A percentile compares a stretch with the other conserved stretches of the same genome.
These are phyloP conservation scores for Cyberlindnera xylosilytica DNA, from an alignment of 805 yeast species.

Conservation along the genomic window DNA sequence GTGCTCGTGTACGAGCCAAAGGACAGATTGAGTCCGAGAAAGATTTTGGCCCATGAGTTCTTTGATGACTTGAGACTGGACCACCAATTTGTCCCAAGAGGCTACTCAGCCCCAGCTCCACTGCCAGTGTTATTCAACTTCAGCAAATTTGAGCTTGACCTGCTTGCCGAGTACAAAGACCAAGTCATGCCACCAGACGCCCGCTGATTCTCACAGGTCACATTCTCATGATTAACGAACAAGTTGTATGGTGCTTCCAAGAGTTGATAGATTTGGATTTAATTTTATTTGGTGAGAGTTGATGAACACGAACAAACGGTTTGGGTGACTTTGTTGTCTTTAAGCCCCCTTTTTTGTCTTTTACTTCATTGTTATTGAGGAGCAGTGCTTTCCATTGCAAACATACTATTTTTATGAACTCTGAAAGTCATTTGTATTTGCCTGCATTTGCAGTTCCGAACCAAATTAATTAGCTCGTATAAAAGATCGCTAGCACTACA, in stretches of 20 bases:
- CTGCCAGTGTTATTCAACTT: conserved; percentile 61
- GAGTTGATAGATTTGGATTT: neutral
- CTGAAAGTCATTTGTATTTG: neutral
- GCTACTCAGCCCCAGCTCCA: conserved; percentile 39
- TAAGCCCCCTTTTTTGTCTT: neutral
- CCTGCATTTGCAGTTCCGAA: too few species aligned
- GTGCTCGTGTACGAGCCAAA: conserved; percentile 91
- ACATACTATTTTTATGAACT: neutral
- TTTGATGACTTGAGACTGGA: conserved; percentile 78
- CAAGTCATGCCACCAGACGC: conserved; percentile 16
- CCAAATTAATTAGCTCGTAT: too few species aligned
- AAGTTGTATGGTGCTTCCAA: neutral
- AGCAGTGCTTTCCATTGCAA: neutral
- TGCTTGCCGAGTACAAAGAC: conserved; percentile 33
- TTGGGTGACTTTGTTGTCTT: neutral
- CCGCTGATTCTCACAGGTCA: too few species aligned
- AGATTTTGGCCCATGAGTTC: conserved; percentile 83
- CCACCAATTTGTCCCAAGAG: conserved; percentile 52
- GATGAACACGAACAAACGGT: neutral
- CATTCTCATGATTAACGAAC: neutral
- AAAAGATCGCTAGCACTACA: too few species aligned
- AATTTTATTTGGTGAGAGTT: neutral
- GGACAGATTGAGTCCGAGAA: conserved; percentile 71
- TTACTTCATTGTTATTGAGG: neutral
- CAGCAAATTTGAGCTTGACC: conserved; percentile 62